phyloP scores from a whole-genome alignment of 1,284 basidiomycete species.

The Fomitopsis betulina region DNA sequence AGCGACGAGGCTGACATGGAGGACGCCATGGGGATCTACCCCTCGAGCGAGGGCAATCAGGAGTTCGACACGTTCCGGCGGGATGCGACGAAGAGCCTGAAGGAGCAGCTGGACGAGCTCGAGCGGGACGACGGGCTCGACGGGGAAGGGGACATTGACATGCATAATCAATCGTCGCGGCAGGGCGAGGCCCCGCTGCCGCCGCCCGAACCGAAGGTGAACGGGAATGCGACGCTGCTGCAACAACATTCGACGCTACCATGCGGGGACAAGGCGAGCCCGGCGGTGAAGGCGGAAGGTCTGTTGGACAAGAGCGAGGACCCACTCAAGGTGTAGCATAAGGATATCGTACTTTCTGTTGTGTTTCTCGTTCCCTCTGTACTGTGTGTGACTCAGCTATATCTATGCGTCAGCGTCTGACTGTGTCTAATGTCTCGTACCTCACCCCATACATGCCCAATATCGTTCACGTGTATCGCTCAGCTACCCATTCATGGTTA shows the following conservation, averaged over 20 bases:
- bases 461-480: constrained; percentile 8
- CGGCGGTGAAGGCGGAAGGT: constrained; percentile 63
- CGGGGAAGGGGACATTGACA: constrained; percentile 14
- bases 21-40: background rate
- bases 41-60: constrained; percentile 26
- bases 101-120: constrained; percentile 57
- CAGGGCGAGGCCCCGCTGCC: constrained; percentile 45
- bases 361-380: constrained; percentile 7
- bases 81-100: constrained; percentile 52
- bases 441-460: constrained; percentile 3
- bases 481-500: background rate
- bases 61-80: constrained; percentile 40
- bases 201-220: constrained; percentile 38
- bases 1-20: constrained; percentile 47
- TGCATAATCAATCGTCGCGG: constrained; percentile 6
- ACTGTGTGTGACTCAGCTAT: constrained; percentile 19
- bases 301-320: constrained; percentile 69
- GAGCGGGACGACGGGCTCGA: constrained; percentile 35
- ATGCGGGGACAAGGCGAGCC: constrained; percentile 53
- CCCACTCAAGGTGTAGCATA: constrained; percentile 47
- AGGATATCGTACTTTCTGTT: background rate
- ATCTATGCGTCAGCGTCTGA: constrained; percentile 7
- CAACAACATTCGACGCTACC: constrained; percentile 43
- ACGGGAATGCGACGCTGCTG: constrained; percentile 43
- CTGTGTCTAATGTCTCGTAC: background rate